These are phyloP conservation scores for Globisporangium rhizosaccharum DNA, from an alignment of 352 stramenopile species.

Conservation along the genomic window DNA sequence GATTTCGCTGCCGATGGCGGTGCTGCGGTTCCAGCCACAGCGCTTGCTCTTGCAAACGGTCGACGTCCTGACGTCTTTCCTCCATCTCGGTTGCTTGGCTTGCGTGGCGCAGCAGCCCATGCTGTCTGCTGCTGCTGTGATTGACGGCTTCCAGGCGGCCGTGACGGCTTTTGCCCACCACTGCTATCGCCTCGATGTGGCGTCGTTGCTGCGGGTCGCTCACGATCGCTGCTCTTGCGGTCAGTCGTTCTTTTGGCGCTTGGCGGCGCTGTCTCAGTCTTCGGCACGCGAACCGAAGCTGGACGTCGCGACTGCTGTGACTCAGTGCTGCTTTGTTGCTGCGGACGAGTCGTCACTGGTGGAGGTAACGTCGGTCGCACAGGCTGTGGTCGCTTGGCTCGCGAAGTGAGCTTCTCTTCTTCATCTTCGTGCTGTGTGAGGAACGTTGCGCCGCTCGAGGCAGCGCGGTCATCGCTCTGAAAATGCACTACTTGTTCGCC, in stretches of 20 bases:
- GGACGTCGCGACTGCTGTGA: slow-evolving; percentile 5
- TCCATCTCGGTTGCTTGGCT: slow-evolving; percentile 1
- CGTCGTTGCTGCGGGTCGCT: not conserved
- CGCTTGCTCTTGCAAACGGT: not conserved
- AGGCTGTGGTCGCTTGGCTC: not conserved
- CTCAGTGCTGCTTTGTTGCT: not conserved
- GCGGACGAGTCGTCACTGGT: not conserved
- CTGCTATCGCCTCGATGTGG: not conserved
- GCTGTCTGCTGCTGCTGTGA: not conserved
- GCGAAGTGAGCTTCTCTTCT: slow-evolving; percentile 15
- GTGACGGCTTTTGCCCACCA: not conserved
- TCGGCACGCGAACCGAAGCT: slow-evolving; percentile 2
- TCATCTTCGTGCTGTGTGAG: slow-evolving; percentile 40
- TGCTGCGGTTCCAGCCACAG: no score
- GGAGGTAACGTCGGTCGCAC: not conserved
- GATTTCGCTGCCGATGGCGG: not conserved
- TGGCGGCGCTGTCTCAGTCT: not conserved
- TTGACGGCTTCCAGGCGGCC: no score
- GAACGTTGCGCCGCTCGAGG: slow-evolving; percentile 19
- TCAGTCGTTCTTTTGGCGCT: not conserved
- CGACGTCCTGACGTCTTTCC: not conserved
- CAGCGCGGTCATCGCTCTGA: not conserved
- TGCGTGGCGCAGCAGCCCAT: not conserved
- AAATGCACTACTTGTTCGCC: not conserved
- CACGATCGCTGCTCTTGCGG: not conserved